phyloP scores from a whole-genome alignment of 495 filamentous ascomycete species.

The Cladorrhinum samala region DNA sequence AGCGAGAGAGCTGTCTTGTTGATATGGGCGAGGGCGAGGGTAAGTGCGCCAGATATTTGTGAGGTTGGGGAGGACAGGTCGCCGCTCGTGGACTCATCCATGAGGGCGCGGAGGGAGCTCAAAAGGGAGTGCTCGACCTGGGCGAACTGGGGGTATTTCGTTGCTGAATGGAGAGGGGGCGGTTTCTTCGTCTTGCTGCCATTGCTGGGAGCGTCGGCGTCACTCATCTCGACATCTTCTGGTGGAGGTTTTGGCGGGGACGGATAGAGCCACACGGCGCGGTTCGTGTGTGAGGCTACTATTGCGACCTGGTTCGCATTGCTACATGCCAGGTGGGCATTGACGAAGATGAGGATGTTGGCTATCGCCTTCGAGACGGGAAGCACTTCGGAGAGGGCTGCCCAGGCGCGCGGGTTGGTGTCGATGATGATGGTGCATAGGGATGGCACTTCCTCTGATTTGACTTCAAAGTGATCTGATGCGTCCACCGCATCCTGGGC shows the following conservation, averaged over 20 bases:
- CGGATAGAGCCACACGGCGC: conserved; percentile 86
- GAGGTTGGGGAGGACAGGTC: conserved; percentile 62
- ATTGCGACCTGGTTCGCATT: conserved; percentile 88
- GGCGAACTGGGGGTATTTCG: conserved; percentile 91
- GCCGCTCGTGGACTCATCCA: conserved; percentile 54
- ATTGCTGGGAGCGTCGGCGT: conserved; percentile 18
- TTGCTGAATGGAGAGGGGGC: conserved; percentile 51
- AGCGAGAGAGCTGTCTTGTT: conserved; percentile 51
- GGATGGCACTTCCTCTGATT: conserved; percentile 67
- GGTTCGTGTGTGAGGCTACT: conserved; percentile 80
- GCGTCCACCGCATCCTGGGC: conserved; percentile 77
- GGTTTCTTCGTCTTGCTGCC: no score
- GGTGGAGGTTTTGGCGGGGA: conserved; percentile 27
- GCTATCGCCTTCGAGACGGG: conserved; percentile 78
- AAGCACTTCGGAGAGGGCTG: conserved; percentile 66
- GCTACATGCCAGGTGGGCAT: conserved; percentile 88
- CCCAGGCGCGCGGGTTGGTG: conserved; percentile 94
- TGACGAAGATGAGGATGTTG: conserved; percentile 91
- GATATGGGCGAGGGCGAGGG: conserved; percentile 82
- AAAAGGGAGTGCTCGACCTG: conserved; percentile 75
- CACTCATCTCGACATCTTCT: conserved; percentile 42
- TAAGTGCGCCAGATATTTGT: conserved; percentile 85
- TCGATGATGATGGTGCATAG: conserved; percentile 89
- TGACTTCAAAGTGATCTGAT: conserved; percentile 72
- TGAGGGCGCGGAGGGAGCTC: conserved; percentile 59